Conservation (phyloP, 805 yeast species). For the Metschnikowia kunwiensis region DNA sequence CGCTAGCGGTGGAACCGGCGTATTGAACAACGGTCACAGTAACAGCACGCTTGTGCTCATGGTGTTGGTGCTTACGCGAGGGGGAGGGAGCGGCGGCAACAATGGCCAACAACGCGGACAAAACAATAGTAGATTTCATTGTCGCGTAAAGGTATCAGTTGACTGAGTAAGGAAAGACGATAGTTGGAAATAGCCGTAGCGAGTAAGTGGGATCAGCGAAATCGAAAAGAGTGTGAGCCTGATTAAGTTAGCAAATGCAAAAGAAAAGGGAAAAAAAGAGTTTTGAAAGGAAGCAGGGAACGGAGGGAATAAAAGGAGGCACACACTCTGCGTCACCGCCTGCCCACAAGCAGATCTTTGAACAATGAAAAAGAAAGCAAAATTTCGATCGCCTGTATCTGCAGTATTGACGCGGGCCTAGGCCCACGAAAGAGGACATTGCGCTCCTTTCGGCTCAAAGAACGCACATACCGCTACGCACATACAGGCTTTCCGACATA, state of each 20-base stretch:
- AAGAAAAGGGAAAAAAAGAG: constrained; percentile 2
- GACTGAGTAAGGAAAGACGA: constrained; percentile 25
- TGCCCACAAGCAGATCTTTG: background rate
- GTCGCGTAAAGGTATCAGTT: constrained; percentile 3
- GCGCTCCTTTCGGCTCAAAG: constrained; percentile 11
- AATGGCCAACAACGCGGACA: constrained; percentile 17
- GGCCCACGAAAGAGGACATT: constrained; percentile 6
- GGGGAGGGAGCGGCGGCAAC: constrained; percentile 19
- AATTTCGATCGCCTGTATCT: background rate
- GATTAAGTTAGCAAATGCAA: constrained; percentile 4
- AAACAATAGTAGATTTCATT: constrained; percentile 16
- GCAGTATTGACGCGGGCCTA: constrained; percentile 8
- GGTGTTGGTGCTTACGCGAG: constrained; percentile 25
- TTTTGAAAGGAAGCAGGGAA: constrained; percentile 2
- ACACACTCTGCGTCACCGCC: constrained; percentile 1
- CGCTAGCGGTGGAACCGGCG: constrained; percentile 10
- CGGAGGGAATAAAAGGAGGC: constrained; percentile 4
- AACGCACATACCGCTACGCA: constrained; percentile 2
- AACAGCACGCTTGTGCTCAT: constrained; percentile 37
- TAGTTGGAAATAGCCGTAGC: constrained; percentile 19
- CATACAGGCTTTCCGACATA: background rate
- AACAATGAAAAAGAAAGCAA: background rate
- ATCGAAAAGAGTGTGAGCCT: constrained; percentile 8
- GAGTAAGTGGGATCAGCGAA: constrained; percentile 6
- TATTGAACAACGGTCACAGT: constrained; percentile 37